Percentiles rank a stretch among this genome's conserved stretches.
These are phyloP conservation scores for Cladosporium halotolerans DNA, from an alignment of 2,329 filamentous ascomycete genomes.

Conservation along the genomic window DNA sequence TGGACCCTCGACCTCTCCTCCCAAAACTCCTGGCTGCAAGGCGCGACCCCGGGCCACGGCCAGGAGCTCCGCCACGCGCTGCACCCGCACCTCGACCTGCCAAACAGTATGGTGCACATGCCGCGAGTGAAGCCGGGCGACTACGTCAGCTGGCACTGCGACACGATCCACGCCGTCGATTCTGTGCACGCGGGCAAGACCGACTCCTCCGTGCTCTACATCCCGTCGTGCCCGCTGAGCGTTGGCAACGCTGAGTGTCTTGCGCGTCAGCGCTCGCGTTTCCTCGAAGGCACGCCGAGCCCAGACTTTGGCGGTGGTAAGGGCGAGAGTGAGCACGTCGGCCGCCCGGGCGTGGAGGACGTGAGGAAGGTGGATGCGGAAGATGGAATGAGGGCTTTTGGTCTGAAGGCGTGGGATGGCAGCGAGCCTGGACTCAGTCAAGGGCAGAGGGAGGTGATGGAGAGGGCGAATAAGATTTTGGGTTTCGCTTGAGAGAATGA, in stretches of 20 bases:
- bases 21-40: constrained; percentile 56
- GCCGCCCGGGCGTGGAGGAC: constrained; percentile 35
- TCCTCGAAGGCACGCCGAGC: constrained; percentile 50
- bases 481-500: constrained; percentile 35
- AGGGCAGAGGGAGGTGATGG: constrained; percentile 47
- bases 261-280: constrained; percentile 62
- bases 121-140: constrained; percentile 65
- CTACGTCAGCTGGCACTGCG: constrained; percentile 72
- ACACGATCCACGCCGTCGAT: constrained; percentile 73
- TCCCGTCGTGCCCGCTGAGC: constrained; percentile 78
- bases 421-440: constrained; percentile 40
- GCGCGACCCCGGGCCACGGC: constrained; percentile 60
- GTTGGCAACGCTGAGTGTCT: constrained; percentile 67
- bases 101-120: constrained; percentile 64
- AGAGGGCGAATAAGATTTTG: constrained; percentile 48
- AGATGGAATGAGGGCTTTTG: constrained; percentile 51
- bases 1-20: constrained; percentile 53
- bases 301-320: constrained; percentile 52
- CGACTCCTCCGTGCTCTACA: constrained; percentile 84
- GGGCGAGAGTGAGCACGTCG: constrained; percentile 53
- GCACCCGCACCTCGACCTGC: constrained; percentile 65
- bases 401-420: constrained; percentile 46
- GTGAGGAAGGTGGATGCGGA: constrained; percentile 31
- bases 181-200: constrained; percentile 61
- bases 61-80: constrained; percentile 60